Evolutionary conservation across 345 rosid genomes (phyloP).

Genomic region (Gossypium sturtianum): DNA sequence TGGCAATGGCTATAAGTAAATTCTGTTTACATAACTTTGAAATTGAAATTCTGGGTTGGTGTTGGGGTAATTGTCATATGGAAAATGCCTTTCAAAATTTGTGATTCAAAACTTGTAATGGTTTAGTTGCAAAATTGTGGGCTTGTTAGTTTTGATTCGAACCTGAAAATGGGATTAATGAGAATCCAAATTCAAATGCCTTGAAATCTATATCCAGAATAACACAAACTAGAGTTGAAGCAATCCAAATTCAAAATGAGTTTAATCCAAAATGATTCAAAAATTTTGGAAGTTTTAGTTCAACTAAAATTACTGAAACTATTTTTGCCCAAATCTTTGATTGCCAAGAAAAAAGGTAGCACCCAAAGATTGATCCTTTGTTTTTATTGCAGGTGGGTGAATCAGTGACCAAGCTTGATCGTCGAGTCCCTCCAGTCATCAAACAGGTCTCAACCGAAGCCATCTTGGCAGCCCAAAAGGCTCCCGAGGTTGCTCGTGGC

Average conservation of each 20-base stretch:
- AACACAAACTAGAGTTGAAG: too few relatives aligned
- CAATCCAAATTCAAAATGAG: too few relatives aligned
- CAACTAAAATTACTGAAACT: too few relatives aligned
- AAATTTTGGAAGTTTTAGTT: too few relatives aligned
- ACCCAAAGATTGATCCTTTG: background rate
- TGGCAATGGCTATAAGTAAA: background rate
- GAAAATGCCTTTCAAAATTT: background rate
- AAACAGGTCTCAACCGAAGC: conserved; percentile 75
- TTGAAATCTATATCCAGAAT: too few relatives aligned
- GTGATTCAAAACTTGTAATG: background rate
- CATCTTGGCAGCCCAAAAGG: conserved; percentile 58
- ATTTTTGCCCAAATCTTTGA: background rate
- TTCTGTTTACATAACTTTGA: background rate
- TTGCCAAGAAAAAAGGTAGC: background rate
- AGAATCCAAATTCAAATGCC: too few relatives aligned
- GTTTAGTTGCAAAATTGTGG: background rate
- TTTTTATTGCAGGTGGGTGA: conserved; percentile 45
- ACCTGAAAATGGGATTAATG: background rate
- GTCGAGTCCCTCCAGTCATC: conserved; percentile 60
- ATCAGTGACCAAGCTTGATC: conserved; percentile 58
- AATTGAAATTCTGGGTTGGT: too few relatives aligned
- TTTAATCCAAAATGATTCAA: too few relatives aligned
- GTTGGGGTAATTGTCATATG: background rate
- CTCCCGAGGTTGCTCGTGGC: conserved; percentile 57
- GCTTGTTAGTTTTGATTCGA: too few relatives aligned